Evolutionary conservation across 805 yeast genomes (phyloP).

Genomic region (Wickerhamiella allomyrinae): DNA sequence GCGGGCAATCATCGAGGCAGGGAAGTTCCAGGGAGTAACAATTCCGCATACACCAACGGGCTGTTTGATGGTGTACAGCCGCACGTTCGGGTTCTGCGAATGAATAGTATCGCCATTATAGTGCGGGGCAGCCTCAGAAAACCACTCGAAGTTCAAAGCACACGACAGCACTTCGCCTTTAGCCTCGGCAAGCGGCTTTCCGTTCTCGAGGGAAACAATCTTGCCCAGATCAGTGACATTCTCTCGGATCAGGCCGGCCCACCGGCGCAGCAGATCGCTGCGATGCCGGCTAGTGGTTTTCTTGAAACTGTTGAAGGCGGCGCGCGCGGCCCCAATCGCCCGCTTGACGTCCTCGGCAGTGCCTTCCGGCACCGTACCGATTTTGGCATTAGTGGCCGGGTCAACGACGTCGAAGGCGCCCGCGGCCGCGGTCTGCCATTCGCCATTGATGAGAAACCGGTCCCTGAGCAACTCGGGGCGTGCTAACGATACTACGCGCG

Average conservation of each 20-base stretch:
- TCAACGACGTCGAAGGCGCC: constrained; percentile 50
- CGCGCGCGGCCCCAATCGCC: constrained; percentile 43
- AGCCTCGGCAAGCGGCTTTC: constrained; percentile 61
- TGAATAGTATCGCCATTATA: constrained; percentile 50
- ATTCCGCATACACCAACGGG: constrained; percentile 77
- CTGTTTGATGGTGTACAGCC: constrained; percentile 47
- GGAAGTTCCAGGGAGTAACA: constrained; percentile 77
- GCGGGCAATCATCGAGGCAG: constrained; percentile 63
- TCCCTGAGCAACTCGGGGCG: constrained; percentile 21
- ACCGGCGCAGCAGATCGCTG: constrained; percentile 35
- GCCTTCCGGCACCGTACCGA: constrained; percentile 44
- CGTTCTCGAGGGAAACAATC: constrained; percentile 55
- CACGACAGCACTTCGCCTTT: constrained; percentile 52
- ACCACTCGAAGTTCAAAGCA: constrained; percentile 80
- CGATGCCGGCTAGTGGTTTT: constrained; percentile 44
- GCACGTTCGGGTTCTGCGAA: constrained; percentile 33
- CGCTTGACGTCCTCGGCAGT: constrained; percentile 34
- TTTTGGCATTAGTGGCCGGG: constrained; percentile 49
- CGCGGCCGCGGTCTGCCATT: constrained; percentile 42
- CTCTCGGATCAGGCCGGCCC: constrained; percentile 40
- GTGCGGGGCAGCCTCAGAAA: constrained; percentile 60
- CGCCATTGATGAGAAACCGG: constrained; percentile 57
- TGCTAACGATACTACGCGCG: background rate
- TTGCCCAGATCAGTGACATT: constrained; percentile 53
- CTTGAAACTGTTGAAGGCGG: constrained; percentile 39